Conservation (phyloP, 768 basidiomycete genomes). For the Brasilioporus rufonigricans region DNA sequence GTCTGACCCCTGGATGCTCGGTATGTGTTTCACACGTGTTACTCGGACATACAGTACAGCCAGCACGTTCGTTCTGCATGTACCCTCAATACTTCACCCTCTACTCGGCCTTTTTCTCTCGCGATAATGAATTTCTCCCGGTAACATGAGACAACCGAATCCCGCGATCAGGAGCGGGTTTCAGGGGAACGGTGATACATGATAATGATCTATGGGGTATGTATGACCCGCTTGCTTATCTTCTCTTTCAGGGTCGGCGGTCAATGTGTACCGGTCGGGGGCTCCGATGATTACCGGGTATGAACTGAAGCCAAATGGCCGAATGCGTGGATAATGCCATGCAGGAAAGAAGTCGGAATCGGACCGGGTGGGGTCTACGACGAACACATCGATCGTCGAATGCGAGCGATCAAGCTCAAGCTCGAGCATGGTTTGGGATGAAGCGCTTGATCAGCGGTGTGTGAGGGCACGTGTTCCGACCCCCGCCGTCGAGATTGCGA, state of each 20-base stretch:
- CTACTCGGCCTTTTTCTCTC: neutral
- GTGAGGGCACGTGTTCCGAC: neutral
- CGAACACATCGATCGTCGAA: neutral
- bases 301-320: neutral
- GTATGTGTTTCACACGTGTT: neutral
- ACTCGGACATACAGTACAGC: neutral
- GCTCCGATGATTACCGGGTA: neutral
- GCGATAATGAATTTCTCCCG: neutral
- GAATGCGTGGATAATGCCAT: neutral
- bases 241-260: neutral
- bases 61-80: neutral
- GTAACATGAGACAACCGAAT: neutral
- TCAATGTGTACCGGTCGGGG: neutral
- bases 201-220: neutral
- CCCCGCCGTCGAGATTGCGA: neutral
- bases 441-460: neutral
- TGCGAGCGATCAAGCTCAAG: neutral
- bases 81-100: neutral
- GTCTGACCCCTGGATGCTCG: slow-evolving; percentile 2
- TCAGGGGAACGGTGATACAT: neutral
- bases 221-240: neutral
- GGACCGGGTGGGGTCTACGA: neutral
- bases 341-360: neutral
- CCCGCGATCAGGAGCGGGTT: neutral
- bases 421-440: neutral